phyloP scores from a whole-genome alignment of 257 asterid genomes.

The Capsicum rhomboideum region DNA sequence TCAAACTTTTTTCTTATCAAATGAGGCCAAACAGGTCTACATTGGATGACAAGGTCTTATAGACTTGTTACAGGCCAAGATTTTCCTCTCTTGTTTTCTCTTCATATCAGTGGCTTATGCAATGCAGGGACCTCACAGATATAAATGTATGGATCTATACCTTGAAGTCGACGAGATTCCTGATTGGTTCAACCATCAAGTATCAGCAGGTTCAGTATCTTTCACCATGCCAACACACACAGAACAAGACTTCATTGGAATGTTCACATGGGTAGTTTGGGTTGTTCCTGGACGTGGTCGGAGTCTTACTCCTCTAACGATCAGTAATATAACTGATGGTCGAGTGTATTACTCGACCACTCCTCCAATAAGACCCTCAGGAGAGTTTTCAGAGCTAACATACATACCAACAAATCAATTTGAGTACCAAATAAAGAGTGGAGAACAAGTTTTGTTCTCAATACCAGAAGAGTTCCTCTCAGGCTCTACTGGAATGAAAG shows the following conservation, averaged over 20 bases:
- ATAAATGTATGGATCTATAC: background rate
- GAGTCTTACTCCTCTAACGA: background rate
- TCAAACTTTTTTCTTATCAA: background rate
- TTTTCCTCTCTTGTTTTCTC: background rate
- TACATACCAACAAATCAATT: background rate
- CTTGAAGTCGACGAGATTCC: no score
- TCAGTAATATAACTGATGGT: background rate
- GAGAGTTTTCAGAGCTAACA: background rate
- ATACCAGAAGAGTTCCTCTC: no score
- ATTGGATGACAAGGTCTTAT: no score
- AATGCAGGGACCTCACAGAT: background rate
- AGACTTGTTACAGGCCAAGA: background rate
- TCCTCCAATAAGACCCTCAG: background rate
- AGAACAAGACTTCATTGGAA: no score
- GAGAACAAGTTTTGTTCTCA: background rate
- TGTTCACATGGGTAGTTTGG: background rate
- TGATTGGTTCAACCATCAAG: no score
- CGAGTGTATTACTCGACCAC: background rate
- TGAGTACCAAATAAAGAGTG: background rate
- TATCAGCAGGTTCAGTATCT: no score
- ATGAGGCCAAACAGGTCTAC: background rate
- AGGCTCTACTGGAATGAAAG: background rate
- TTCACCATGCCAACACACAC: no score
- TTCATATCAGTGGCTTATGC: background rate
- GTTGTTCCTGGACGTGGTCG: background rate